These are phyloP conservation scores for Sclerotiophoma versabilis DNA, from an alignment of 2,329 filamentous ascomycete species.

Conservation along the genomic window DNA sequence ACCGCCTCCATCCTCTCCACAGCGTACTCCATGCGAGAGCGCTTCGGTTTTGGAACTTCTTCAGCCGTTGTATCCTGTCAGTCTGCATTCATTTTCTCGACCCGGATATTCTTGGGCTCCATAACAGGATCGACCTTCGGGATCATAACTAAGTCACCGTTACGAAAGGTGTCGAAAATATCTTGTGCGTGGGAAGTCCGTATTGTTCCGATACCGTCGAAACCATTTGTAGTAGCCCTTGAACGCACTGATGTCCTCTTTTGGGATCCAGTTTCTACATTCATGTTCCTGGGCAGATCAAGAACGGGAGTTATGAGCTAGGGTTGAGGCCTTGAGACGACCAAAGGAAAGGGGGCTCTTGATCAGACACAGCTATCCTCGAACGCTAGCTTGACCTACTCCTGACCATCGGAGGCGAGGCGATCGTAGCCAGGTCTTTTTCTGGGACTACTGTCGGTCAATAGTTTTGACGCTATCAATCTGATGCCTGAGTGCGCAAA, in stretches of 20 bases:
- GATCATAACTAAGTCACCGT: conserved; percentile 16
- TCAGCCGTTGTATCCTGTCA: too few species aligned
- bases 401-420: conserved; percentile 69
- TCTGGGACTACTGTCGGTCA: conserved; percentile 64
- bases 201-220: conserved; percentile 81
- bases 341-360: conserved; percentile 70
- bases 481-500: conserved; percentile 80
- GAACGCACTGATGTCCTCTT: conserved; percentile 69
- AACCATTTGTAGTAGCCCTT: conserved; percentile 65
- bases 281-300: background rate
- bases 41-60: conserved; percentile 11
- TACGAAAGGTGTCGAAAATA: conserved; percentile 67
- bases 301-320: conserved; percentile 75
- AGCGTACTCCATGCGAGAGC: conserved; percentile 18
- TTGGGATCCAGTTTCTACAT: conserved; percentile 79
- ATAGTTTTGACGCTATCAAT: conserved; percentile 68
- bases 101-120: conserved; percentile 21
- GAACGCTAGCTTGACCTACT: conserved; percentile 75
- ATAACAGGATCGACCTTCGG: background rate
- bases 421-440: conserved; percentile 80
- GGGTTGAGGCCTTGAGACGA: conserved; percentile 60
- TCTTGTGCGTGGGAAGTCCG: conserved; percentile 72
- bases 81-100: conserved; percentile 17
- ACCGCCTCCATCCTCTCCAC: background rate
- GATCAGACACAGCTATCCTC: conserved; percentile 75